Percentiles rank a stretch among this genome's conserved stretches.
Conservation (phyloP, 495 filamentous ascomycete species). For the Jackrogersella multiformis region DNA sequence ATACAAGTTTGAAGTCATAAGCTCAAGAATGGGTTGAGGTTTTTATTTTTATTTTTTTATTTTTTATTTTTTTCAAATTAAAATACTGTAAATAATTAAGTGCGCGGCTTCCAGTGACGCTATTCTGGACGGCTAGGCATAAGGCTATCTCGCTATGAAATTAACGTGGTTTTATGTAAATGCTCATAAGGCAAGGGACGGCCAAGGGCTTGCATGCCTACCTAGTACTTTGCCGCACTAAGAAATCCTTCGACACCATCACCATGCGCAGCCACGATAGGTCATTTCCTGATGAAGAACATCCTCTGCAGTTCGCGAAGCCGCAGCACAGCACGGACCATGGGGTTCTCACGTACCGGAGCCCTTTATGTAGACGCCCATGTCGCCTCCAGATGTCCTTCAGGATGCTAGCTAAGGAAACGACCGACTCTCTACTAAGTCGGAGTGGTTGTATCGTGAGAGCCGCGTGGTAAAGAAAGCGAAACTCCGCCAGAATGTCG, state of each 20-base stretch:
- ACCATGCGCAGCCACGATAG: conserved; percentile 35
- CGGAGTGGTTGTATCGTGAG: conserved; percentile 8
- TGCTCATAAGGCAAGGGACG: too few relatives aligned
- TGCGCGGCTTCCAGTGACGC: too few relatives aligned
- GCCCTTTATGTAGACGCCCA: conserved; percentile 27
- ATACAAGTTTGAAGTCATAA: too few relatives aligned
- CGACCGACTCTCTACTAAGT: not conserved
- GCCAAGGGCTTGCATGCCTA: not conserved
- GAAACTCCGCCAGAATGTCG: conserved; percentile 2
- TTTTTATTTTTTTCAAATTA: too few relatives aligned
- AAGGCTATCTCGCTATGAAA: too few relatives aligned
- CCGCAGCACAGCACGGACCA: conserved; percentile 24
- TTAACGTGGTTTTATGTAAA: too few relatives aligned
- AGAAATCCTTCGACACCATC: conserved; percentile 29
- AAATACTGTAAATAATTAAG: too few relatives aligned
- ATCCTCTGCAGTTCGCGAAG: conserved; percentile 3
- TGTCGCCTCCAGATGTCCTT: not conserved
- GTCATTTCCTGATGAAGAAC: conserved; percentile 26
- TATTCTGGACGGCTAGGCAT: too few relatives aligned
- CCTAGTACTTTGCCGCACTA: conserved; percentile 5
- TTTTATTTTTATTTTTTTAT: too few relatives aligned
- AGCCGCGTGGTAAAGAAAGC: conserved; percentile 4
- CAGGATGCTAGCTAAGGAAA: conserved; percentile 9
- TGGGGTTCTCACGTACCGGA: not conserved
- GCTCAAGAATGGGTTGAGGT: too few relatives aligned